These are phyloP conservation scores for Gossypium laxum DNA, from an alignment of 441 rosid species.

Conservation along the genomic window DNA sequence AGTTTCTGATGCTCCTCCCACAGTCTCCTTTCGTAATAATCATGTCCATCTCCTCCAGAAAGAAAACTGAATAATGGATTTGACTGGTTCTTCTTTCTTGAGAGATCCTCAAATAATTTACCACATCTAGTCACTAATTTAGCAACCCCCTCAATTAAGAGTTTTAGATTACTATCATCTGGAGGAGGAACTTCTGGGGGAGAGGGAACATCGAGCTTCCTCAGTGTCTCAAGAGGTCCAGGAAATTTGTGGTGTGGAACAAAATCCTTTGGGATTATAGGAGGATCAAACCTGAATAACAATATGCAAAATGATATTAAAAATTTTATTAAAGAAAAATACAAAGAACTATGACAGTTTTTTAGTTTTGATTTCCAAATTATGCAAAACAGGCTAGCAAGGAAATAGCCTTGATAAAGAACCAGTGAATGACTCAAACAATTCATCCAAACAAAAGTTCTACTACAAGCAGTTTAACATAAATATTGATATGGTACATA, in stretches of 20 bases:
- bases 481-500: background rate
- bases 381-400: background rate
- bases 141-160: slow-evolving; percentile 82
- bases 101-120: slow-evolving; percentile 85
- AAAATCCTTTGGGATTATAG: slow-evolving; percentile 67
- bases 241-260: slow-evolving; percentile 61
- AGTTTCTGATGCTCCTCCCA: slow-evolving; percentile 83
- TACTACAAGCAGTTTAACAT: background rate
- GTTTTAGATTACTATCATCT: slow-evolving; percentile 53
- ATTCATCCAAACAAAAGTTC: background rate
- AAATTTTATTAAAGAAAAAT: background rate
- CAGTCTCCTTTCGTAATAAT: slow-evolving; percentile 64
- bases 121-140: slow-evolving; percentile 86
- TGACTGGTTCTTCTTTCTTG: slow-evolving; percentile 76
- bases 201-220: slow-evolving; percentile 36
- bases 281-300: slow-evolving; percentile 65
- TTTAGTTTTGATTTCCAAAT: background rate
- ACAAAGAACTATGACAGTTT: background rate
- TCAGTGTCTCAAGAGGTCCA: slow-evolving; percentile 44
- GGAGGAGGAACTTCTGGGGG: slow-evolving; percentile 74
- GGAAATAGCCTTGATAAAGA: background rate
- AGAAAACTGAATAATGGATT: slow-evolving; percentile 84
- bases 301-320: slow-evolving; percentile 9
- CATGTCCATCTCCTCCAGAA: slow-evolving; percentile 69
- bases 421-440: background rate